These are phyloP conservation scores for Lepidium didymum DNA, from an alignment of 345 rosid genomes.

Conservation along the genomic window DNA sequence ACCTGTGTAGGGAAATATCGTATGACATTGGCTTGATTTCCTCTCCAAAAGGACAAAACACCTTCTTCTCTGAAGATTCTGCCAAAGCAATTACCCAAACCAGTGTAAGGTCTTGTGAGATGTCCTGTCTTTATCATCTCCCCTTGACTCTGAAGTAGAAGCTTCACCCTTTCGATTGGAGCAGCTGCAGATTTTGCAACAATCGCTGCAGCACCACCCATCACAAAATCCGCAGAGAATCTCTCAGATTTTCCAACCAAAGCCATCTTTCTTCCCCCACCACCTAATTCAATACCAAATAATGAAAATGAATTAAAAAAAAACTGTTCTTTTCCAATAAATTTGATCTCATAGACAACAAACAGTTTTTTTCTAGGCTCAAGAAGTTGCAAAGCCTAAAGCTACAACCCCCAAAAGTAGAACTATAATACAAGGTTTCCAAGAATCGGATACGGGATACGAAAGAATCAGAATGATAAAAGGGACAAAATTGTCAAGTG, in stretches of 20 bases:
- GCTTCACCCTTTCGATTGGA: conserved; percentile 92
- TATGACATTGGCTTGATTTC: conserved; percentile 85
- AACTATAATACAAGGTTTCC: background rate
- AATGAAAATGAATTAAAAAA: background rate
- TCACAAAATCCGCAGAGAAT: conserved; percentile 67
- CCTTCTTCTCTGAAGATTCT: conserved; percentile 85
- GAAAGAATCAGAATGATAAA: background rate
- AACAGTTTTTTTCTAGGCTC: background rate
- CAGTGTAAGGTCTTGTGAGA: conserved; percentile 55
- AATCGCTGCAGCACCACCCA: conserved; percentile 79
- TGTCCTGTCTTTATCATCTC: conserved; percentile 82
- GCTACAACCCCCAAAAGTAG: background rate
- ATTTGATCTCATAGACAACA: background rate
- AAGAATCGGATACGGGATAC: background rate
- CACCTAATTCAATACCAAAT: conserved; percentile 7
- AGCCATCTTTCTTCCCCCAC: conserved; percentile 17
- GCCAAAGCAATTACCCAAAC: conserved; percentile 58
- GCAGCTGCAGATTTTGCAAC: conserved; percentile 75
- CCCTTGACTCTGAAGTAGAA: conserved; percentile 87
- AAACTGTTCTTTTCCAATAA: background rate
- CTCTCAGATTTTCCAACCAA: conserved; percentile 41
- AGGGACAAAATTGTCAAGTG: background rate
- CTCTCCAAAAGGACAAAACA: conserved; percentile 82
- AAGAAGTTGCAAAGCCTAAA: background rate
- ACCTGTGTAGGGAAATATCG: conserved; percentile 96